Evolutionary conservation across 305 asterid genomes (phyloP).

Genomic region (Fraxinus paxiana): DNA sequence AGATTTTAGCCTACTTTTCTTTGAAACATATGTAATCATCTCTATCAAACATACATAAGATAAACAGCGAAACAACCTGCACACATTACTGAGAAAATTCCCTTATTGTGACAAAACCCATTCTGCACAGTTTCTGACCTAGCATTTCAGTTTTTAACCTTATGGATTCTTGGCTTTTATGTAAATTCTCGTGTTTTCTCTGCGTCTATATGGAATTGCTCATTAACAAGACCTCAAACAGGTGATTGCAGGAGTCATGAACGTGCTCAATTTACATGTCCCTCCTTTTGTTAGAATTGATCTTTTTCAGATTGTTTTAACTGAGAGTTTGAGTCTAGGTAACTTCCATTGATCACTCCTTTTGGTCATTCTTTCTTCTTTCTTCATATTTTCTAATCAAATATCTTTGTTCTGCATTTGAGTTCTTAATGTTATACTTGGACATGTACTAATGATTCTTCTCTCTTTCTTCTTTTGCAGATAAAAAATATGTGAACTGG

Average conservation of each 20-base stretch:
- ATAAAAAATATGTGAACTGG: slow-evolving; percentile 84
- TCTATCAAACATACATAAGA: not conserved
- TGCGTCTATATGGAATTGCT: slow-evolving; percentile 22
- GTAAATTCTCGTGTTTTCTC: slow-evolving; percentile 12
- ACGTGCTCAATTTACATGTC: slow-evolving; percentile 52
- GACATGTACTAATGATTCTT: not conserved
- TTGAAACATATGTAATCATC: not conserved
- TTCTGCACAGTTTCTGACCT: slow-evolving; percentile 8
- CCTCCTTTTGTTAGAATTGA: slow-evolving; percentile 85
- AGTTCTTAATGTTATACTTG: slow-evolving; percentile 16
- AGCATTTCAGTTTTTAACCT: slow-evolving; percentile 2
- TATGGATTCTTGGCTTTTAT: not conserved
- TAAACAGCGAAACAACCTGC: not conserved
- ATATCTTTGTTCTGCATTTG: not conserved
- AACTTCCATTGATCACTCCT: slow-evolving; percentile 22
- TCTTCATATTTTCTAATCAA: not conserved
- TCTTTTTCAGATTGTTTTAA: slow-evolving; percentile 68
- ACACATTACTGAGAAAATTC: not conserved
- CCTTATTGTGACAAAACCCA: slow-evolving; percentile 6
- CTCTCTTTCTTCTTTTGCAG: slow-evolving; percentile 40
- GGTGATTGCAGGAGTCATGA: slow-evolving; percentile 86
- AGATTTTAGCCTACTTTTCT: not conserved
- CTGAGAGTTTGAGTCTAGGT: slow-evolving; percentile 76
- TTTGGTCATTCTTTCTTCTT: not conserved
- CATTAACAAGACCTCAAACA: slow-evolving; percentile 37